Evolutionary conservation across 495 filamentous ascomycete species (phyloP).

Genomic region (Aspergillus bridgeri): DNA sequence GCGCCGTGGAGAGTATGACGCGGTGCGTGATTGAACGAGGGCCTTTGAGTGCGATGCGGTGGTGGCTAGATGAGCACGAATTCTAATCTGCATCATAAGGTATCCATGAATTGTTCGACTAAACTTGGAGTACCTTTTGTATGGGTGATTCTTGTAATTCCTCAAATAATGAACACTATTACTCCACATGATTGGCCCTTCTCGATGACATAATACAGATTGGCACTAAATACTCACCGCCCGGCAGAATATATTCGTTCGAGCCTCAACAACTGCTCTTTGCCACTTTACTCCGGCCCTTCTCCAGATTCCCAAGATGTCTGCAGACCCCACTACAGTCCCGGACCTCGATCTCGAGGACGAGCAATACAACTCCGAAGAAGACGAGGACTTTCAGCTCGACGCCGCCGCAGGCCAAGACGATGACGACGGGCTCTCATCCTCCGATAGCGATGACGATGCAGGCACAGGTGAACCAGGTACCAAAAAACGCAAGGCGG

Average conservation of each 20-base stretch:
- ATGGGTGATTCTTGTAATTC: too few species aligned
- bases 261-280: background rate
- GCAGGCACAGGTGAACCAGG: constrained; percentile 22
- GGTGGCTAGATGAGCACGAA: too few species aligned
- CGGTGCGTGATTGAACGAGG: too few species aligned
- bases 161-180: too few species aligned
- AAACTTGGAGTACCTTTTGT: too few species aligned
- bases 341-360: constrained; percentile 38
- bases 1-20: too few species aligned
- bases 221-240: background rate
- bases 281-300: too few species aligned
- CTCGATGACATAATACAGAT: background rate
- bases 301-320: constrained; percentile 19
- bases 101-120: too few species aligned
- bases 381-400: constrained; percentile 73
- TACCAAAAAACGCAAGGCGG: constrained; percentile 41
- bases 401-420: constrained; percentile 35
- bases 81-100: too few species aligned
- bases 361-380: constrained; percentile 65
- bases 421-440: constrained; percentile 24
- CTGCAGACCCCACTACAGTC: constrained; percentile 20
- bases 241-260: background rate
- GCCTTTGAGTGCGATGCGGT: too few species aligned
- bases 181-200: background rate
- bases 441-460: constrained; percentile 30